Evolutionary conservation across 306 rosid genomes (phyloP), one percentile per base, ranked within the genome.

Genomic region (Vicia faba): DNA sequence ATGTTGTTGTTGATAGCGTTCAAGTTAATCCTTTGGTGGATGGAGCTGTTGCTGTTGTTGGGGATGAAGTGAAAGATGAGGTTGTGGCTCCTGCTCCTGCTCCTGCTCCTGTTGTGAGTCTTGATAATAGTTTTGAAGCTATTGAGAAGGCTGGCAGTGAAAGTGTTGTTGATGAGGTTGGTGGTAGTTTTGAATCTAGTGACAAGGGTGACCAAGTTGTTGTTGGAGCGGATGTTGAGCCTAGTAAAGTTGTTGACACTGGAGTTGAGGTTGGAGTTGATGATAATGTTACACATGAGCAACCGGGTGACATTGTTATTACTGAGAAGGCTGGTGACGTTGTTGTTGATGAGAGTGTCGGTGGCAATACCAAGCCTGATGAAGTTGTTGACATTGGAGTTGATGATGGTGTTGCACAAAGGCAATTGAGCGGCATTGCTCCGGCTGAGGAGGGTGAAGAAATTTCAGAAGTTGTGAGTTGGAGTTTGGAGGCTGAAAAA

Each of bases 101-200:
- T 64, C 73, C 64, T 2, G 70, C 23, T 28, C 78, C 33, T 62
- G 75, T 57, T 1, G 73, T 78, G 49, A 75, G 62, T 38, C 53
- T 89, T 69, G 95, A 81, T 33, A 82, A 83, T 75, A 83, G 73
- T 55, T 69, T 83, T 75, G 86, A 64, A 53, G 62, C 80, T 5
- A 78, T 78, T 68, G 63, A 80, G 39, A 8, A 71, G 43, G 60
- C 35, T 20, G 68, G 33, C 54, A 9, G 59, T 43, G 59, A 50
- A 36, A 36, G 19, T 19, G 35, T 25, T 48, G 49, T 39, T 38
- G 61, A 61, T 13, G 44, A 46, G 51, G 20, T 16, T 67, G 70
- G 31, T 19, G 49, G 74, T 33, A 16, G 35, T 61, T 72, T 73
- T 11, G 33, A 69, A 39, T 3, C 65, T 16, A 11, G 18, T 60